Evolutionary conservation across 768 basidiomycete genomes (phyloP).

Genomic region (Termitomyces sp.): DNA sequence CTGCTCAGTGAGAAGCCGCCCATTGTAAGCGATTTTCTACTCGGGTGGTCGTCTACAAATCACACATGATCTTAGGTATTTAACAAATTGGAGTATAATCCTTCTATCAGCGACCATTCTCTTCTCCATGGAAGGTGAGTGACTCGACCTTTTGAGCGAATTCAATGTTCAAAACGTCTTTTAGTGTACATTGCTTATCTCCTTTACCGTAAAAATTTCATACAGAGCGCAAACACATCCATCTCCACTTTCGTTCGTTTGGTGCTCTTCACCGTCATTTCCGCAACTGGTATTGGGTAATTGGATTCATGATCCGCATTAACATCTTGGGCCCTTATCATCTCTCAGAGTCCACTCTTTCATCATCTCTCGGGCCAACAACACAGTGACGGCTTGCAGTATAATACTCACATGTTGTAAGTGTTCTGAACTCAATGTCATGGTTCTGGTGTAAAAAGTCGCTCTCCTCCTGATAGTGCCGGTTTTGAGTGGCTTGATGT

Average conservation of each 20-base stretch:
- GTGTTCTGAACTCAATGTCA: not conserved
- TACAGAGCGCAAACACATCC: not conserved
- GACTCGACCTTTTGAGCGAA: not conserved
- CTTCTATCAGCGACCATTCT: not conserved
- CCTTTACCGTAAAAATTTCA: not conserved
- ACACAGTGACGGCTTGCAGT: slow-evolving; percentile 3
- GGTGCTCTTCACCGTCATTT: slow-evolving; percentile 1
- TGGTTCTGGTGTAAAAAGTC: not conserved
- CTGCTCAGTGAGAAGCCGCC: not conserved
- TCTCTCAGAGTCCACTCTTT: not conserved
- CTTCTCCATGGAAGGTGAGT: not conserved
- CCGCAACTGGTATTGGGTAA: slow-evolving; percentile 2
- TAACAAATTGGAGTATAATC: not conserved
- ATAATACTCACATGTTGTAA: not conserved
- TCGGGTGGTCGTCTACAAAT: not conserved
- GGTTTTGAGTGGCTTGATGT: not conserved
- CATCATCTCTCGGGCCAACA: not conserved
- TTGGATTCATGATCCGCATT: not conserved
- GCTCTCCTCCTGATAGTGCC: not conserved
- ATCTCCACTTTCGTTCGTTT: not conserved
- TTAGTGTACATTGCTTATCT: not conserved
- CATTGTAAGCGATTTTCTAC: not conserved
- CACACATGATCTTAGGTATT: not conserved
- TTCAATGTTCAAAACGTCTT: not conserved
- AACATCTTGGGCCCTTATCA: not conserved